These are phyloP conservation scores for Coleophoma crateriformis DNA, from an alignment of 2,329 filamentous ascomycete species.

Conservation along the genomic window DNA sequence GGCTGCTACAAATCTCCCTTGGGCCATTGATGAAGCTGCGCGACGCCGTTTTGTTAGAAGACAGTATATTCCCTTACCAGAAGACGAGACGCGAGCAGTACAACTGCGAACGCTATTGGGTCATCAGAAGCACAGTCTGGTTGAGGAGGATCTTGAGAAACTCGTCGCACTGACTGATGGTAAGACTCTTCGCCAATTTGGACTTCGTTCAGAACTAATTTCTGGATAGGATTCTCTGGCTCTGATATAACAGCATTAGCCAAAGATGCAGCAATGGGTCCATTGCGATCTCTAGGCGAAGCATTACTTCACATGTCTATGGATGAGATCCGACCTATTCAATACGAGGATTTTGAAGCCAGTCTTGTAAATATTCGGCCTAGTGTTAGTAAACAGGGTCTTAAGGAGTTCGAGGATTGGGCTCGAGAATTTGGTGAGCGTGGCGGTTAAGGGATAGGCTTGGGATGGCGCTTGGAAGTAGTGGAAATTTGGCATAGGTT, in stretches of 20 bases:
- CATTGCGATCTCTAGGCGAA: conserved; percentile 83
- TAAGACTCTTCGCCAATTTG: conserved; percentile 6
- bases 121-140: conserved; percentile 68
- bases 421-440: conserved; percentile 88
- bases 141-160: conserved; percentile 62
- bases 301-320: conserved; percentile 85
- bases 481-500: too few species aligned
- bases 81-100: conserved; percentile 70
- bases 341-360: conserved; percentile 74
- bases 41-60: conserved; percentile 83
- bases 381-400: conserved; percentile 77
- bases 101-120: conserved; percentile 77
- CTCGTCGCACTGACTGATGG: conserved; percentile 75
- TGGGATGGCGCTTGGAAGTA: too few species aligned
- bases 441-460: conserved; percentile 54
- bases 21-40: conserved; percentile 96
- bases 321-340: conserved; percentile 88
- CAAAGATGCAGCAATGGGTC: conserved; percentile 97
- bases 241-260: conserved; percentile 95
- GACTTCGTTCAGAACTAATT: conserved; percentile 4
- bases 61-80: conserved; percentile 93
- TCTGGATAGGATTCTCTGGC: conserved; percentile 76
- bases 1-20: conserved; percentile 91
- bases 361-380: conserved; percentile 83
- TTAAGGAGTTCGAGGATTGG: conserved; percentile 93